Evolutionary conservation across 1,284 basidiomycete species (phyloP).

Genomic region (Leccinum pallidistipes): DNA sequence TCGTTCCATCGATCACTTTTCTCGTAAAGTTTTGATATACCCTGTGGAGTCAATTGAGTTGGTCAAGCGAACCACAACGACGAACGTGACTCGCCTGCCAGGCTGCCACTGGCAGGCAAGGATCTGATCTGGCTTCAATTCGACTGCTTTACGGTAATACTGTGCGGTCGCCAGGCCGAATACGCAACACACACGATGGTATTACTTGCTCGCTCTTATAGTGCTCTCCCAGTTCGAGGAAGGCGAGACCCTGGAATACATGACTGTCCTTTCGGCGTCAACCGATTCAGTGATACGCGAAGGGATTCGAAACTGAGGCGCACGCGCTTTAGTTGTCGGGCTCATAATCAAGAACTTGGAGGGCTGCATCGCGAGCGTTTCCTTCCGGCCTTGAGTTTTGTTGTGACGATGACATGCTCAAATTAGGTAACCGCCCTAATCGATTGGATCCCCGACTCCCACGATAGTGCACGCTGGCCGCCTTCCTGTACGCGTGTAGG

Average conservation of each 20-base stretch:
- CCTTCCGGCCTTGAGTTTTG: conserved; percentile 75
- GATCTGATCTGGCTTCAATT: conserved; percentile 59
- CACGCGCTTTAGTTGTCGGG: conserved; percentile 82
- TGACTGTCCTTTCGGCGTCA: conserved; percentile 48
- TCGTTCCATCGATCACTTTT: conserved; percentile 60
- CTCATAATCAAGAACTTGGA: conserved; percentile 69
- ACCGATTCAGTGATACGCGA: background rate
- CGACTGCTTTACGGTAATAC: conserved; percentile 76
- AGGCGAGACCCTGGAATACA: conserved; percentile 80
- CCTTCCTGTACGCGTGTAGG: too few relatives aligned
- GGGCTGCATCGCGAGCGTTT: conserved; percentile 73
- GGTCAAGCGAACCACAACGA: background rate
- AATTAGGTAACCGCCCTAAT: background rate
- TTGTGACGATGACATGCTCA: conserved; percentile 44
- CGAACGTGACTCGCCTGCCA: conserved; percentile 64
- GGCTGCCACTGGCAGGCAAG: conserved; percentile 44
- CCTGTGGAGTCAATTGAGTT: conserved; percentile 41
- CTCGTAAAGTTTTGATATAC: conserved; percentile 75
- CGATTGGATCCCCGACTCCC: too few relatives aligned
- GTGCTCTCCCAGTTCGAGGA: conserved; percentile 67
- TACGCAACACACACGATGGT: conserved; percentile 1
- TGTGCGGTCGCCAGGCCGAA: conserved; percentile 36
- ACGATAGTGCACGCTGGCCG: too few relatives aligned
- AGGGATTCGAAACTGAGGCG: conserved; percentile 31
- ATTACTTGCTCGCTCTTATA: conserved; percentile 84